These are phyloP conservation scores for Capronia coronata DNA, from an alignment of 2,329 filamentous ascomycete genomes.

Conservation along the genomic window DNA sequence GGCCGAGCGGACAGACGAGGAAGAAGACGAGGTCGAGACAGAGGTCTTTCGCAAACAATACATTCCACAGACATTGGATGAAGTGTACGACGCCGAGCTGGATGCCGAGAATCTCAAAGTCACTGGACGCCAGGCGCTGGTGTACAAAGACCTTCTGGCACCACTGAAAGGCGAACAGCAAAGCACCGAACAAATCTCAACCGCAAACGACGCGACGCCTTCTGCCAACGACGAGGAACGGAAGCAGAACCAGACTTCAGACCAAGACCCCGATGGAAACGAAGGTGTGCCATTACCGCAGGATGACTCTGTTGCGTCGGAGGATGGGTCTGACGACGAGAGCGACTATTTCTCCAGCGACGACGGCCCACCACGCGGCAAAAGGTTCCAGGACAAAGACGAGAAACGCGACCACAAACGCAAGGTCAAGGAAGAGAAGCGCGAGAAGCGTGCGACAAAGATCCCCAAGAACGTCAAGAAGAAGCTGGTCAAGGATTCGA, in stretches of 20 bases:
- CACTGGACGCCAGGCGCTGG: constrained; percentile 67
- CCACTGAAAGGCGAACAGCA: constrained; percentile 16
- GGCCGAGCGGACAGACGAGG: constrained; percentile 49
- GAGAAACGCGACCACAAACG: constrained; percentile 82
- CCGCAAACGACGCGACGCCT: not conserved
- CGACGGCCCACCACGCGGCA: constrained; percentile 59
- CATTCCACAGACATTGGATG: constrained; percentile 89
- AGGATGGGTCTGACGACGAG: constrained; percentile 31
- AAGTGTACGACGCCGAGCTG: constrained; percentile 93
- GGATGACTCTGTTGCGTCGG: constrained; percentile 23
- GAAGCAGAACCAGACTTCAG: constrained; percentile 35
- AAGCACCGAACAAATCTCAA: not conserved
- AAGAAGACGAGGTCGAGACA: constrained; percentile 68
- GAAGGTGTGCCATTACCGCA: constrained; percentile 1
- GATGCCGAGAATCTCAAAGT: constrained; percentile 71
- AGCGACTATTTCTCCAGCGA: constrained; percentile 36
- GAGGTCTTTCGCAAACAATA: constrained; percentile 95
- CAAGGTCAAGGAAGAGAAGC: constrained; percentile 89
- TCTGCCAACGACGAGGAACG: constrained; percentile 34
- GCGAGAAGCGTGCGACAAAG: constrained; percentile 87
- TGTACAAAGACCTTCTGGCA: constrained; percentile 80
- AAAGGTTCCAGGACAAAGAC: constrained; percentile 85
- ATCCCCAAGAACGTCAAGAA: constrained; percentile 97
- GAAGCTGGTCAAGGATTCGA: constrained; percentile 61
- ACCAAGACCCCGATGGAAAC: constrained; percentile 35